phyloP scores from a whole-genome alignment of 2,329 filamentous ascomycete species.

The Hypocrella siamensis region DNA sequence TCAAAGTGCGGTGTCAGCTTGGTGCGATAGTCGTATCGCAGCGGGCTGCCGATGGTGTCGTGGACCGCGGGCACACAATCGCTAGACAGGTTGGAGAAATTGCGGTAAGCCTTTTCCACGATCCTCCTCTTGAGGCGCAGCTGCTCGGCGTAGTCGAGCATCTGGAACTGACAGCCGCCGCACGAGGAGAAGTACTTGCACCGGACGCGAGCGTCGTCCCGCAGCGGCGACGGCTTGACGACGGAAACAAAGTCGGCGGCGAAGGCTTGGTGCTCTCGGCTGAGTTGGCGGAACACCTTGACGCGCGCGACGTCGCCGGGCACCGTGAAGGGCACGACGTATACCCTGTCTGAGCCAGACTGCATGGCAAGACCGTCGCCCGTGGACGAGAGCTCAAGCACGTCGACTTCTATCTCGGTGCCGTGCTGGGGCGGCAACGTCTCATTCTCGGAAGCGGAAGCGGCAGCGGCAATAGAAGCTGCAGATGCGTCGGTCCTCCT shows the following conservation, averaged over 20 bases:
- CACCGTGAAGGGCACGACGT: constrained; percentile 75
- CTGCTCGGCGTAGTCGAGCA: constrained; percentile 81
- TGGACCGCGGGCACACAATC: constrained; percentile 59
- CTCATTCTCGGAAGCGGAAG: constrained; percentile 9
- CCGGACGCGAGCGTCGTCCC: constrained; percentile 60
- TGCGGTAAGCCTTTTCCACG: constrained; percentile 78
- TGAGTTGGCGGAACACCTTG: constrained; percentile 62
- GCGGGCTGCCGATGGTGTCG: constrained; percentile 77
- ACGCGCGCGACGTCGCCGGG: constrained; percentile 70
- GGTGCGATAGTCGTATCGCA: constrained; percentile 88
- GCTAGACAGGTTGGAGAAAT: constrained; percentile 73
- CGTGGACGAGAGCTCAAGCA: constrained; percentile 72
- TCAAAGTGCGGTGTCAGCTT: constrained; percentile 97
- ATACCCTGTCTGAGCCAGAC: constrained; percentile 49
- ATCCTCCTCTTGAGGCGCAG: constrained; percentile 71
- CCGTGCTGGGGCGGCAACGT: constrained; percentile 46
- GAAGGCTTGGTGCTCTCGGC: constrained; percentile 50
- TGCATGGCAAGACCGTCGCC: constrained; percentile 76
- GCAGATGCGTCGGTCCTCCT: constrained; percentile 14
- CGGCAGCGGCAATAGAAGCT: too few species aligned
- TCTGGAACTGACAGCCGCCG: constrained; percentile 93
- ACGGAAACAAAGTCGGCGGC: constrained; percentile 73
- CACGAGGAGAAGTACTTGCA: constrained; percentile 83
- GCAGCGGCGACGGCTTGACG: constrained; percentile 52
- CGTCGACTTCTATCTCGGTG: constrained; percentile 67